Percentiles rank a stretch among this genome's conserved stretches.
Conservation (phyloP, 1,284 basidiomycete genomes). For the Coniferiporia weirii region DNA sequence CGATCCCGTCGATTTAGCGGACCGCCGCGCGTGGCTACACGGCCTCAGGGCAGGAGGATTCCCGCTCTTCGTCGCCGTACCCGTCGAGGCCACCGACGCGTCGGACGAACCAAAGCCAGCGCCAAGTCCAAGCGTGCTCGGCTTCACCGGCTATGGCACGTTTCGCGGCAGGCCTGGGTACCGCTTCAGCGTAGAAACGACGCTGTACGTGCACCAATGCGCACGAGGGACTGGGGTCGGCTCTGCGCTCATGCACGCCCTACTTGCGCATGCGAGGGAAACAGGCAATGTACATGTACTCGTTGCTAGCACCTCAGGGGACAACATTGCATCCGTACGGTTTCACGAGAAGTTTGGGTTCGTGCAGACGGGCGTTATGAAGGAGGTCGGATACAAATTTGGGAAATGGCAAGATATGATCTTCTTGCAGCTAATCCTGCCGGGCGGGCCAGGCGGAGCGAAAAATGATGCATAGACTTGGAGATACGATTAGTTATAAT, state of each 20-base stretch:
- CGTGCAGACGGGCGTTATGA: not conserved
- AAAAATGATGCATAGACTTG: not conserved
- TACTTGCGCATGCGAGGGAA: not conserved
- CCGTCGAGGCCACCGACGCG: not conserved
- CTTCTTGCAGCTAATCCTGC: constrained; percentile 7
- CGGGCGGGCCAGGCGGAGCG: not conserved
- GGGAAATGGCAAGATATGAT: constrained; percentile 11
- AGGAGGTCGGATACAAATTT: constrained; percentile 14
- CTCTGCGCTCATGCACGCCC: not conserved
- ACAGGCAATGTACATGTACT: constrained; percentile 1
- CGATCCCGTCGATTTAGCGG: constrained; percentile 6
- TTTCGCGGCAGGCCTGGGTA: constrained; percentile 5
- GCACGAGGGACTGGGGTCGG: not conserved
- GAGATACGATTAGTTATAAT: not conserved
- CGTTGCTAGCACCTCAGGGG: not conserved
- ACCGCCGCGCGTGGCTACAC: constrained; percentile 8
- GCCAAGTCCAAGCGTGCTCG: not conserved
- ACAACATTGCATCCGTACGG: constrained; percentile 2
- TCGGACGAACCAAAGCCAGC: not conserved
- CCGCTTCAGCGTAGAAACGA: constrained; percentile 3
- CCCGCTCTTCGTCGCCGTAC: constrained; percentile 12
- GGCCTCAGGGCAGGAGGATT: not conserved
- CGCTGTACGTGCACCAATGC: constrained; percentile 8
- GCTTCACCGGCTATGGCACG: constrained; percentile 1
- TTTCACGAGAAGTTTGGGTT: constrained; percentile 17